Evolutionary conservation across 139 green algal genomes (phyloP).

Genomic region (Auxenochlorella pyrenoidosa): DNA sequence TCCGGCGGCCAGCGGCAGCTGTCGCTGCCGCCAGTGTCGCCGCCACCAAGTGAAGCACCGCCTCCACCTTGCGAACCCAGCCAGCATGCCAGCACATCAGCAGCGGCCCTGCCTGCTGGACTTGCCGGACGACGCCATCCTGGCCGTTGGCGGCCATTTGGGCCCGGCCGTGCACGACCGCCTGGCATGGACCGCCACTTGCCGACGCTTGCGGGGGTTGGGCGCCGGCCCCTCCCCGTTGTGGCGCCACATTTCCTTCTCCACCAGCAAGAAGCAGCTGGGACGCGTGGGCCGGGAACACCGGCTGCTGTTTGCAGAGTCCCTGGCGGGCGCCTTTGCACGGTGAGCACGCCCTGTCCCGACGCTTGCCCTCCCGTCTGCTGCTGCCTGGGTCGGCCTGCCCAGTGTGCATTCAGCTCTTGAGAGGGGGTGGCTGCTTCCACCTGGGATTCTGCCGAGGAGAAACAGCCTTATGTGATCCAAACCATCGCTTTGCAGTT

Average conservation of each 20-base stretch:
- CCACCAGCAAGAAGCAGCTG: background rate
- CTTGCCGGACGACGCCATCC: background rate
- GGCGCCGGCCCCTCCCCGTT: background rate
- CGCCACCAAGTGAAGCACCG: too few species aligned
- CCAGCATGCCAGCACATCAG: too few species aligned
- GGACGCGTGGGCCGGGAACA: background rate
- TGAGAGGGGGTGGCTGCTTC: too few species aligned
- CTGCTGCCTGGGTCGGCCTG: too few species aligned
- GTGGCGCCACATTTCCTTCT: background rate
- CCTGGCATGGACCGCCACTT: background rate
- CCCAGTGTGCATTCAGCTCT: too few species aligned
- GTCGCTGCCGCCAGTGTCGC: too few species aligned
- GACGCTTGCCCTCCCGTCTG: background rate
- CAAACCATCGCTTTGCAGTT: too few species aligned
- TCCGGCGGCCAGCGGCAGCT: too few species aligned
- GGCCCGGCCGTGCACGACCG: background rate
- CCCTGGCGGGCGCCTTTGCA: background rate
- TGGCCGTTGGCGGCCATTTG: background rate
- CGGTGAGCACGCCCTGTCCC: background rate
- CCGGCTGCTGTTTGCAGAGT: background rate
- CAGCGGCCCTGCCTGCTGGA: background rate
- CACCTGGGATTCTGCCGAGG: too few species aligned
- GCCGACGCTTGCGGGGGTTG: background rate
- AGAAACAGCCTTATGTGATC: too few species aligned
- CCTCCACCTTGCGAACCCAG: too few species aligned